Evolutionary conservation across 768 basidiomycete species (phyloP).

Genomic region (Auriscalpium vulgare): DNA sequence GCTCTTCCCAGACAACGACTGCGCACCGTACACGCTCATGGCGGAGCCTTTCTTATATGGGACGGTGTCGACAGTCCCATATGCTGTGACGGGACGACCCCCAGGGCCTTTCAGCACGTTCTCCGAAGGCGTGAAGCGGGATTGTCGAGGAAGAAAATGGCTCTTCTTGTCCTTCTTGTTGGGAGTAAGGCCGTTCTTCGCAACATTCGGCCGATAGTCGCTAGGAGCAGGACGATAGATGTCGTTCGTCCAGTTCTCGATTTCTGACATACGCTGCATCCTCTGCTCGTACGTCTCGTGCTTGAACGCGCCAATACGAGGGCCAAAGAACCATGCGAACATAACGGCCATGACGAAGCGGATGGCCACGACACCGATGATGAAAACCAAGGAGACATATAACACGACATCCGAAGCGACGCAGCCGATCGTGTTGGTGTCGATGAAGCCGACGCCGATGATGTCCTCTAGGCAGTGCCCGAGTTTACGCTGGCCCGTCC

Average conservation of each 20-base stretch:
- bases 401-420: conserved; percentile 93
- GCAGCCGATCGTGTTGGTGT: conserved; percentile 91
- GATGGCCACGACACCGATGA: conserved; percentile 92
- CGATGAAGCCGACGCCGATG: conserved; percentile 86
- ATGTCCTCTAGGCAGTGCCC: conserved; percentile 84
- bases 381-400: conserved; percentile 92
- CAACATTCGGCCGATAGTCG: conserved; percentile 82
- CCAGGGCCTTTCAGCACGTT: conserved; percentile 42
- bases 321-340: conserved; percentile 98
- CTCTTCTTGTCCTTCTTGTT: conserved; percentile 45
- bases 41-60: conserved; percentile 53
- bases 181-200: conserved; percentile 49
- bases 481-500: conserved; percentile 56
- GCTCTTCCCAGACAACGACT: conserved; percentile 26
- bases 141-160: conserved; percentile 58
- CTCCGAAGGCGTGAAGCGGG: conserved; percentile 71
- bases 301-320: conserved; percentile 89
- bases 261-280: conserved; percentile 81
- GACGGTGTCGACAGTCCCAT: conserved; percentile 56
- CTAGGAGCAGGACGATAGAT: conserved; percentile 92
- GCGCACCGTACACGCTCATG: conserved; percentile 21
- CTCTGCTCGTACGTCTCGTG: conserved; percentile 89
- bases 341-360: conserved; percentile 95
- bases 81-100: conserved; percentile 53
- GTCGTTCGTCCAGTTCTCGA: conserved; percentile 94